Conservation (phyloP, 2,329 filamentous ascomycete species). For the Lachnellula suecica region DNA sequence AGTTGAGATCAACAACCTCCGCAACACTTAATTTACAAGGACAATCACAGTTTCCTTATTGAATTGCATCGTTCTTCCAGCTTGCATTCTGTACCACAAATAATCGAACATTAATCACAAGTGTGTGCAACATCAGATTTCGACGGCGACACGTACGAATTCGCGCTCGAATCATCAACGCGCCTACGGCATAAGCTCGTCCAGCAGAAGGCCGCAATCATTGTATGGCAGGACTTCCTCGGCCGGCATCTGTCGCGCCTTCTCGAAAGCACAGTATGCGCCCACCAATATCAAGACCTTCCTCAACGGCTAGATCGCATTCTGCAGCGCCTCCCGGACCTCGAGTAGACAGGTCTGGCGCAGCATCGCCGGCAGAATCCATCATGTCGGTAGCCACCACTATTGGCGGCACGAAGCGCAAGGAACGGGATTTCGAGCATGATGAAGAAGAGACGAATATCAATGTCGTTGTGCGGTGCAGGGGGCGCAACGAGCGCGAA, state of each 20-base stretch:
- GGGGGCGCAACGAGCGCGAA: conserved; percentile 89
- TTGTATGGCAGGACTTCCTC: conserved; percentile 53
- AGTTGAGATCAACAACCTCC: not conserved
- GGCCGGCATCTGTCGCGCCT: conserved; percentile 46
- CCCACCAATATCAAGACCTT: conserved; percentile 50
- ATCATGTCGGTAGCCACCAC: conserved; percentile 54
- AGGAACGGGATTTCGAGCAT: conserved; percentile 79
- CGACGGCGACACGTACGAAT: conserved; percentile 1
- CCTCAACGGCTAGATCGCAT: conserved; percentile 47
- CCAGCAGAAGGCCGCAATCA: conserved; percentile 5
- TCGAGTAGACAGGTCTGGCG: conserved; percentile 27
- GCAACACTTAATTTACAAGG: not conserved
- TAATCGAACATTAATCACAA: not conserved
- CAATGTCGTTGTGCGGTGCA: conserved; percentile 92
- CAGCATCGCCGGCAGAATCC: conserved; percentile 67
- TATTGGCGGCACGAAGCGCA: conserved; percentile 70
- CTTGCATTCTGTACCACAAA: not conserved
- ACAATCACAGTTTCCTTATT: not conserved
- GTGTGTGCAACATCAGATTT: conserved; percentile 4
- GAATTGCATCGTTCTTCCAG: not conserved
- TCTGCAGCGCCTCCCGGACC: conserved; percentile 32
- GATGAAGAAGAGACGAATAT: conserved; percentile 90
- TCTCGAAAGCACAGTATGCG: conserved; percentile 49
- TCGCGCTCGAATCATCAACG: conserved; percentile 1
- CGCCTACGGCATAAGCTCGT: not conserved